Evolutionary conservation across 768 basidiomycete species (phyloP).

Genomic region (Agaricus blazei): DNA sequence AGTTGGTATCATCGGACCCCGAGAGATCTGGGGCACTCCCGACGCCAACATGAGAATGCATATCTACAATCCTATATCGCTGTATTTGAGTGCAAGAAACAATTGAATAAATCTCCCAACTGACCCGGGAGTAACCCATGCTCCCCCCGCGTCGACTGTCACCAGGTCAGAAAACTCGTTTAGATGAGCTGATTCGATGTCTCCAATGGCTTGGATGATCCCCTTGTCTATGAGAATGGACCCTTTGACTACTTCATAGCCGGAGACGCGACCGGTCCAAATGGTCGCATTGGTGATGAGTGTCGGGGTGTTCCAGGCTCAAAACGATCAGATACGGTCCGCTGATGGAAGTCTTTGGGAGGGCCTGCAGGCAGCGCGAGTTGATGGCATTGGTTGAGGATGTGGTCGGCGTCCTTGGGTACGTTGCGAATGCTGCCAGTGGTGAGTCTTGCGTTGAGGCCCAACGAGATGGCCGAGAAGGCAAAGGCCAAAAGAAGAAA

Average conservation of each 20-base stretch:
- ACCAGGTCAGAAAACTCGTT: conserved; percentile 23
- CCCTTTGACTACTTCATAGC: conserved; percentile 50
- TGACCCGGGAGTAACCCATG: conserved; percentile 72
- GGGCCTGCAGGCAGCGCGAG: conserved; percentile 44
- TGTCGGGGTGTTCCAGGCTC: conserved; percentile 56
- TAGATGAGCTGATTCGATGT: conserved; percentile 24
- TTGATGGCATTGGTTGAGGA: conserved; percentile 45
- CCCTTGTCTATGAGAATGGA: conserved; percentile 59
- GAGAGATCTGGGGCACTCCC: conserved; percentile 22
- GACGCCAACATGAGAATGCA: conserved; percentile 53
- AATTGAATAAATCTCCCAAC: neutral
- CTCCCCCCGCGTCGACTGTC: conserved; percentile 50
- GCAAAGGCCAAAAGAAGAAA: conserved; percentile 10
- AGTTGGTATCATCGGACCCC: conserved; percentile 50
- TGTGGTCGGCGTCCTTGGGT: conserved; percentile 35
- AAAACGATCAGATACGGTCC: conserved; percentile 54
- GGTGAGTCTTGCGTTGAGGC: no score
- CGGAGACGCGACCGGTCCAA: conserved; percentile 51
- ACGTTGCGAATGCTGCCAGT: conserved; percentile 14
- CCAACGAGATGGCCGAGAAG: neutral
- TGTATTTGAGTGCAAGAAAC: neutral
- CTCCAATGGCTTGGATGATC: conserved; percentile 47
- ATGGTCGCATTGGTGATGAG: conserved; percentile 70
- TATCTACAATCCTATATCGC: conserved; percentile 27
- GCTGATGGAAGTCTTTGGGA: conserved; percentile 32